Evolutionary conservation across 2,329 filamentous ascomycete genomes (phyloP).

Genomic region (Pseudogymnoascus sp.): DNA sequence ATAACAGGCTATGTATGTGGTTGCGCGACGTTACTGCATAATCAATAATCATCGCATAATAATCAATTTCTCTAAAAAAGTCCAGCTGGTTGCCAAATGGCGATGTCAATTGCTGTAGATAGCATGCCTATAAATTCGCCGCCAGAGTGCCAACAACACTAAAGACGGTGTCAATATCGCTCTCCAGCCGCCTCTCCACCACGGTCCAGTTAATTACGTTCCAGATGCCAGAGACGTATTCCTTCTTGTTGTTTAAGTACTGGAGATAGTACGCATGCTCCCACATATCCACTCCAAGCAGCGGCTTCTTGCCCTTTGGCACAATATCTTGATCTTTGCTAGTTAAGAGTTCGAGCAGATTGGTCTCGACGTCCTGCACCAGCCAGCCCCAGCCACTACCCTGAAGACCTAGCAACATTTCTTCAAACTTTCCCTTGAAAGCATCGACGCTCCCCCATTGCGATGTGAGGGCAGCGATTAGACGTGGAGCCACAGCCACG

Average conservation of each 20-base stretch:
- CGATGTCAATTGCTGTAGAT: neutral
- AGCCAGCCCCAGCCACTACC: slow-evolving; percentile 89
- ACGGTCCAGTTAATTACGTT: slow-evolving; percentile 72
- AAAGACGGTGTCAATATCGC: slow-evolving; percentile 34
- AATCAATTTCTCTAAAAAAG: neutral
- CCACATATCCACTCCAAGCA: slow-evolving; percentile 85
- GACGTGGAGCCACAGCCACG: slow-evolving; percentile 39
- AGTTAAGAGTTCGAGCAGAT: slow-evolving; percentile 61
- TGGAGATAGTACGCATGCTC: slow-evolving; percentile 89
- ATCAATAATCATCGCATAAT: neutral
- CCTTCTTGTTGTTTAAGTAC: slow-evolving; percentile 70
- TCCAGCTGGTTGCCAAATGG: neutral
- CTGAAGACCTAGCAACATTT: slow-evolving; percentile 63
- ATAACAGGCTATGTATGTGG: neutral
- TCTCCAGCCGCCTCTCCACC: slow-evolving; percentile 54
- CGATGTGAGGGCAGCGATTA: slow-evolving; percentile 53
- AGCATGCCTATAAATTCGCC: neutral
- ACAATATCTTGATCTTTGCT: slow-evolving; percentile 85
- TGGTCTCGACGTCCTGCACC: slow-evolving; percentile 54
- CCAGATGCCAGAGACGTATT: slow-evolving; percentile 72
- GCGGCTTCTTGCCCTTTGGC: slow-evolving; percentile 55
- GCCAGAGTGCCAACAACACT: slow-evolving; percentile 11
- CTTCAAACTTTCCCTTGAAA: slow-evolving; percentile 61
- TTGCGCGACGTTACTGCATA: too few species aligned
- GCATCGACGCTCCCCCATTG: slow-evolving; percentile 62